A percentile compares a stretch with the other conserved stretches of the same genome.
Conservation (phyloP, 83 land plant genomes). For the Picea engelmannii region DNA sequence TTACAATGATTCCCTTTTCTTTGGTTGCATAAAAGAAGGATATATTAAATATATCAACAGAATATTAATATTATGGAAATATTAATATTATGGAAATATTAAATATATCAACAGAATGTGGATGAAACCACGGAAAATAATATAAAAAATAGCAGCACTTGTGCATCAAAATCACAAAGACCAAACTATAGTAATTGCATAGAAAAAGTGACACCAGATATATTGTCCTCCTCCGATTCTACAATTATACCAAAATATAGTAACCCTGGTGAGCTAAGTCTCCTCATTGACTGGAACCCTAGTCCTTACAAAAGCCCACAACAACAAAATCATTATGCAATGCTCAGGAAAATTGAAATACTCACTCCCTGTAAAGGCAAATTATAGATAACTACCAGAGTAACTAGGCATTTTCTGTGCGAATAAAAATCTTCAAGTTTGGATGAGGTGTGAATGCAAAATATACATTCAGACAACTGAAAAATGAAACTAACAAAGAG, state of each 20-base stretch:
- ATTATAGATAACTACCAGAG: not conserved
- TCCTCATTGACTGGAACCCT: not conserved
- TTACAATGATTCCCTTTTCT: not conserved
- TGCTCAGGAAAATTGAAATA: too few relatives aligned
- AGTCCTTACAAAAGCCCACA: not conserved
- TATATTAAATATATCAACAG: not conserved
- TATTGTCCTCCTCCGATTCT: not conserved
- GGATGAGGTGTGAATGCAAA: not conserved
- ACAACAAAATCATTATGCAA: not conserved
- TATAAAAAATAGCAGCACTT: not conserved
- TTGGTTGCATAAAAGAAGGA: not conserved
- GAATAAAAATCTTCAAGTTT: not conserved
- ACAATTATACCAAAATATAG: not conserved
- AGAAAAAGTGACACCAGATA: not conserved
- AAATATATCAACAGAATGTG: not conserved
- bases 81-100: not conserved
- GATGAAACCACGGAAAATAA: not conserved
- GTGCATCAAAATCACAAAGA: not conserved
- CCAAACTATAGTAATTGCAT: not conserved
- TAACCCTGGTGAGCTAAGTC: not conserved
- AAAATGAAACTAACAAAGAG: not conserved
- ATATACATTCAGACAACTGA: not conserved
- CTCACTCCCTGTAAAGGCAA: too few relatives aligned
- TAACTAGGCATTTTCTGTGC: not conserved
- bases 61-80: not conserved